Base-by-base conservation (phyloP, 768 basidiomycete species). In the Suillus fuscotomentosus region DNA sequence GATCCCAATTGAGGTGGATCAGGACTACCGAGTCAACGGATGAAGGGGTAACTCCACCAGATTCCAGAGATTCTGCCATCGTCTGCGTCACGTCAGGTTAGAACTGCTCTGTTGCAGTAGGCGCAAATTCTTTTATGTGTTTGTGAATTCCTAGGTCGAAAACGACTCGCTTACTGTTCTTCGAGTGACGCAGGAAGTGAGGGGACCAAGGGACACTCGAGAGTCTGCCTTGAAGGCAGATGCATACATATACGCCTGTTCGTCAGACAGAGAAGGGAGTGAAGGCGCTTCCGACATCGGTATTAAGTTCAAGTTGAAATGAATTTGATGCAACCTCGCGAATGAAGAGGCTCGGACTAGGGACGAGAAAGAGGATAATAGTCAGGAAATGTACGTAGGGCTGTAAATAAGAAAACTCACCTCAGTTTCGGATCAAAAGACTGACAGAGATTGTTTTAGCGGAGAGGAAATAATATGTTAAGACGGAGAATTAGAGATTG, bases 81-180 rank as follows among this genome's bases (percentile, higher is more conserved):
- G 14, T 65, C 48, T 57, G 65, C n/a, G 36, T 57, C 31, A 80
- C 71, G 13, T 71, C 65, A 8, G 73, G 60, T 1, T 65, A 77
- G 60, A 60, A 71, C 79, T 1, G 65, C 50, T 54, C n/a, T n/a
- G n/a, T 63, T 0, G 63, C 64, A 0, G 63, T 68, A 0, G 81
- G 81, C 0, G 83, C 78, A 60, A 76, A 80, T 5, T 73, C 79
- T 24, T 81, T 75, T 68, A 77, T 75, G 65, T 87, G 82, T 50
- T 79, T 77, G 34, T 85, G 81, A 10, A 83, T 76, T 10, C 87
- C 87, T 22, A 88, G 79, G 65, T 88, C 88, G 66, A 88, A 87
- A 0, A 86, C 64, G 62, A 84, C 68, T 45, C 76, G 80, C 15
- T 74, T 69, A 5, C 74, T 71, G 2, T 71, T 78, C n/a, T 66